These are phyloP conservation scores for Mortierella sp. DNA, from an alignment of 371 early-diverging fungal genomes.

Conservation along the genomic window DNA sequence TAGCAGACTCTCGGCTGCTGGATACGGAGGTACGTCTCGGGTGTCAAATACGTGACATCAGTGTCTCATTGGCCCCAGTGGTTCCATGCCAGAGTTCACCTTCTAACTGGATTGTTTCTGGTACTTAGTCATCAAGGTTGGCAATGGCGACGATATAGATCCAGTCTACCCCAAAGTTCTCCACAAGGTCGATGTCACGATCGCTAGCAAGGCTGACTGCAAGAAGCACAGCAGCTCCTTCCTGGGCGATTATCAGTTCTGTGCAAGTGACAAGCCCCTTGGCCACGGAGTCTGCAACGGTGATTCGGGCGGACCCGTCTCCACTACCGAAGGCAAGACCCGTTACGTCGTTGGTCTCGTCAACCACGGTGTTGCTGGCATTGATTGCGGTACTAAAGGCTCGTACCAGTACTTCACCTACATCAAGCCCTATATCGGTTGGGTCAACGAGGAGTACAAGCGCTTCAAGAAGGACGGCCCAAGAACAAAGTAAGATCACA, in stretches of 20 bases:
- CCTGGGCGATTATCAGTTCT: background rate
- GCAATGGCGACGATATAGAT: background rate
- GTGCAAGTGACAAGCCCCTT: background rate
- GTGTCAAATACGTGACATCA: too few species aligned
- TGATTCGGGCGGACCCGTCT: constrained; percentile 1
- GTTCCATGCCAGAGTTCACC: background rate
- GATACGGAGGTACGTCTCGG: background rate
- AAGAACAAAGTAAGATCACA: too few species aligned
- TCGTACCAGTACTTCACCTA: background rate
- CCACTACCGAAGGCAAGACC: background rate
- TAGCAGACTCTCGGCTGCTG: background rate
- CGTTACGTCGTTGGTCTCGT: background rate
- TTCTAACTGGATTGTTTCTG: background rate
- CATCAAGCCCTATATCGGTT: background rate
- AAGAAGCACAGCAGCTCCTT: background rate
- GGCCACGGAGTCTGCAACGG: background rate
- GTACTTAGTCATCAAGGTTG: too few species aligned
- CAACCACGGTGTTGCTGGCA: background rate
- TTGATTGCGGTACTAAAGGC: background rate
- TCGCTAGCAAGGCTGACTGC: background rate
- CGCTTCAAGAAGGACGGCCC: background rate
- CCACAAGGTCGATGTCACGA: background rate
- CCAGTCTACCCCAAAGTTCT: constrained; percentile 1
- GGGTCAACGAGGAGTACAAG: background rate
- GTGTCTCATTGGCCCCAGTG: too few species aligned